phyloP scores from a whole-genome alignment of 805 yeast species.

The Starmerella ratchasimensis region DNA sequence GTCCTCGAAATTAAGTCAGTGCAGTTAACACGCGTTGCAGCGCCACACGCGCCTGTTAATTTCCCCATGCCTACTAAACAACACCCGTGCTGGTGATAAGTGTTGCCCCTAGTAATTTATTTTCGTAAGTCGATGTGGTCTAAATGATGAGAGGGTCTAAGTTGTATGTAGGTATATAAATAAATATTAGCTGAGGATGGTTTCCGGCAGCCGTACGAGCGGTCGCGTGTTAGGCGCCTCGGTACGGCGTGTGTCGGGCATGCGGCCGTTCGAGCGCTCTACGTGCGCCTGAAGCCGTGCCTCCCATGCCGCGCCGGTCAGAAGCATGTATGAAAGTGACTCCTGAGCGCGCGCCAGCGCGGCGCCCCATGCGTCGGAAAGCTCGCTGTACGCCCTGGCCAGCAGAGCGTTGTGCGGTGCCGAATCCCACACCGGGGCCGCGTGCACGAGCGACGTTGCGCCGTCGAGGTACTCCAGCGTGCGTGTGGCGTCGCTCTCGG shows the following conservation, averaged over 20 bases:
- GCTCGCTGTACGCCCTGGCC: slow-evolving; percentile 45
- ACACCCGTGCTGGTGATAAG: too few species aligned
- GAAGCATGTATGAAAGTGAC: slow-evolving; percentile 7
- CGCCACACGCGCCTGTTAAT: too few species aligned
- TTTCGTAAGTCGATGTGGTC: too few species aligned
- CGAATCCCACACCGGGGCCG: slow-evolving; percentile 52
- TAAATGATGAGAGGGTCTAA: too few species aligned
- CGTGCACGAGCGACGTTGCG: slow-evolving; percentile 45
- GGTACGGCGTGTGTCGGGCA: slow-evolving; percentile 12
- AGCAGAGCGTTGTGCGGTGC: slow-evolving; percentile 31
- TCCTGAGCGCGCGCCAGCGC: slow-evolving; percentile 10
- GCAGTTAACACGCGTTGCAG: too few species aligned
- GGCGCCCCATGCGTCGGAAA: slow-evolving; percentile 41
- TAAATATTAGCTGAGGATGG: slow-evolving; percentile 6
- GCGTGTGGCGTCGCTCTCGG: slow-evolving; percentile 40
- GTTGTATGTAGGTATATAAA: too few species aligned
- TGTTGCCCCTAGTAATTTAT: too few species aligned
- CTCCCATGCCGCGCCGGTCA: slow-evolving; percentile 18
- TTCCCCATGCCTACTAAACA: too few species aligned
- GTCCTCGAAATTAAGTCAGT: too few species aligned
- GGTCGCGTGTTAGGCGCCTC: slow-evolving; percentile 5
- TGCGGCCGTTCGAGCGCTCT: slow-evolving; percentile 14
- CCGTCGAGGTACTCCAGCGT: slow-evolving; percentile 51
- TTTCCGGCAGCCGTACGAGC: slow-evolving; percentile 3
- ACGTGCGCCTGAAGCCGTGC: slow-evolving; percentile 18